Conservation (phyloP, 2,329 filamentous ascomycete species). For the Tolypocladium ovalisporum region DNA sequence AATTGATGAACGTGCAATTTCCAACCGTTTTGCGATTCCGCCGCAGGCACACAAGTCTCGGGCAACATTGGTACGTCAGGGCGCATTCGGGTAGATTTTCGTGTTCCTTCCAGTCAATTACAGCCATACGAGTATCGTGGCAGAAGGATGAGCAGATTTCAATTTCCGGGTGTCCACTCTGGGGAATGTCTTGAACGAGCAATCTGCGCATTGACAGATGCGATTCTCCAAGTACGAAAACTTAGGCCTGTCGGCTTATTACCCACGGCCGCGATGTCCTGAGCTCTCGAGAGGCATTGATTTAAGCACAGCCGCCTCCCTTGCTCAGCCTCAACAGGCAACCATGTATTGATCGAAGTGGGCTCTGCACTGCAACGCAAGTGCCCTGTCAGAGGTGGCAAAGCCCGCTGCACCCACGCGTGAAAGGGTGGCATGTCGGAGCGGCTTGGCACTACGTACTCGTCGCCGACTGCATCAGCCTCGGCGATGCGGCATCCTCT, state of each 20-base stretch:
- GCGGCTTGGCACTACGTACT: conserved; percentile 12
- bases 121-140: no score
- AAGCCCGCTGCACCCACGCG: no score
- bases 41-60: no score
- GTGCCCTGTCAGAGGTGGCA: no score
- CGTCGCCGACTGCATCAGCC: conserved; percentile 22
- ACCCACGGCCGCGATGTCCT: neutral
- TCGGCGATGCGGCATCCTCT: conserved; percentile 38
- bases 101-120: no score
- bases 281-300: no score
- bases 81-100: no score
- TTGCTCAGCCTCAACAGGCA: neutral
- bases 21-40: no score
- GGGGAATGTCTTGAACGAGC: neutral
- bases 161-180: neutral
- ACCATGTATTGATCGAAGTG: neutral
- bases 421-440: neutral
- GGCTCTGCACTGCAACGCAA: neutral
- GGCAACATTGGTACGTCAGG: no score
- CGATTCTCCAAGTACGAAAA: no score
- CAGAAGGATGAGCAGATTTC: neutral
- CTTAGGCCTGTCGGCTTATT: no score
- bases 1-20: no score
- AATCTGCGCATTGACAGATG: neutral
- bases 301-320: neutral